Base-by-base conservation (phyloP, 805 yeast species). In the Wickerhamomyces rabaulensis region DNA sequence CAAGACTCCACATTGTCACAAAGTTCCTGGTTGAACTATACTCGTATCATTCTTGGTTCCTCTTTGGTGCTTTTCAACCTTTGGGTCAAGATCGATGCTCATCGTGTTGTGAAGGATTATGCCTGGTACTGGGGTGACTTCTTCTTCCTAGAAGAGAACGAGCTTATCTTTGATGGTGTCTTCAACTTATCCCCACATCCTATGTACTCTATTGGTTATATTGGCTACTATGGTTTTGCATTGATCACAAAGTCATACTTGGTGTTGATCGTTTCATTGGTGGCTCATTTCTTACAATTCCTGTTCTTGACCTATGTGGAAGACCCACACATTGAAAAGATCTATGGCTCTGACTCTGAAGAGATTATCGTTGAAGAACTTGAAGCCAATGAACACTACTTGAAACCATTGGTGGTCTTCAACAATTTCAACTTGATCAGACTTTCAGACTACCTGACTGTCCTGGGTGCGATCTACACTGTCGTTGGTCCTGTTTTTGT, bases 41-140 rank as follows among this genome's bases (percentile, higher is more conserved):
- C 77, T 29, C 73, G 90, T 57, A 68, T 86, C 60, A 45, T 68
- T 1, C 65, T 81, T 15, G 95, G 95, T n/a, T 55, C 73, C 1
- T 52, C 68, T 6, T 73, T 87, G 55, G 80, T 87, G 50, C 49
- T 84, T 17, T 85, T 88, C 69, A 87, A 87, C 60, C 70, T 84
- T 25, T 84, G 94, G 90, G 95, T 87, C 41, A 87, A 87, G 62
- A 67, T 87, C 21, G 91, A 88, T 63, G 95, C 95, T 29, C 96
- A 87, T 63, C 76, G 90, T 53, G 90, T 87, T 17, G 90, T 87
- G 49, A 87, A 87, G 63, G 96, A 87, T 61, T 87, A 82, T 61
- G 96, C 96, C 10, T 87, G 96, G 96, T 87, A 87, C 65, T 87
- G 96, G 96, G 96, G 96, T 23, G 96, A 88, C 65, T 87, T 87